phyloP scores from a whole-genome alignment of 2,329 filamentous ascomycete species.

The Westerdykella sp. region DNA sequence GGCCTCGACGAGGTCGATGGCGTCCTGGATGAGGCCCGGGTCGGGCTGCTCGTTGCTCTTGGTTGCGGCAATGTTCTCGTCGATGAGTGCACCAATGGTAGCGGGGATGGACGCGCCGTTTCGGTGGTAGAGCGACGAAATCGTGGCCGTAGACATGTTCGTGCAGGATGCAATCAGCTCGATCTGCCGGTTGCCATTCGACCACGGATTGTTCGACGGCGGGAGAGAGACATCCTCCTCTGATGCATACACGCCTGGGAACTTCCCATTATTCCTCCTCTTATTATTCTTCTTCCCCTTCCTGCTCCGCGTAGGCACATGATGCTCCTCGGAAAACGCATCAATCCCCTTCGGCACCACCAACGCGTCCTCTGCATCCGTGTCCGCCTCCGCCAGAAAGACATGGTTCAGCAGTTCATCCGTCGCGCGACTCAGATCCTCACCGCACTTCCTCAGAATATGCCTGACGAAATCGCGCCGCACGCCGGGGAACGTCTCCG shows the following conservation, averaged over 20 bases:
- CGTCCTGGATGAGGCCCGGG: slow-evolving; percentile 44
- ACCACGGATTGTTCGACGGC: slow-evolving; percentile 51
- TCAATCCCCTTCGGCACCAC: slow-evolving; percentile 67
- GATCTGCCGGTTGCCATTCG: slow-evolving; percentile 51
- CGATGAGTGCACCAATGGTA: slow-evolving; percentile 52
- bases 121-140: slow-evolving; percentile 54
- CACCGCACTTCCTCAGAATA: slow-evolving; percentile 60
- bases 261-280: slow-evolving; percentile 13
- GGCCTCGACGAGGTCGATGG: slow-evolving; percentile 49
- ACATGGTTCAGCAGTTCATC: slow-evolving; percentile 76
- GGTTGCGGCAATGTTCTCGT: slow-evolving; percentile 41
- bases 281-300: slow-evolving; percentile 42
- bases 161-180: slow-evolving; percentile 54
- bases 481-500: slow-evolving; percentile 65
- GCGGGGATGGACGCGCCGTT: slow-evolving; percentile 50
- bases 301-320: slow-evolving; percentile 36
- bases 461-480: slow-evolving; percentile 60
- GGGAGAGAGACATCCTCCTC: slow-evolving; percentile 12
- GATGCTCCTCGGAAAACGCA: slow-evolving; percentile 61
- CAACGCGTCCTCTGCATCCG: slow-evolving; percentile 34
- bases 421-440: slow-evolving; percentile 63
- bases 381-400: slow-evolving; percentile 61
- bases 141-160: slow-evolving; percentile 40
- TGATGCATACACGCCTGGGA: slow-evolving; percentile 9
- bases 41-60: slow-evolving; percentile 29